Evolutionary conservation across 768 basidiomycete genomes (phyloP).

Genomic region (Leccinum pellstonianum): DNA sequence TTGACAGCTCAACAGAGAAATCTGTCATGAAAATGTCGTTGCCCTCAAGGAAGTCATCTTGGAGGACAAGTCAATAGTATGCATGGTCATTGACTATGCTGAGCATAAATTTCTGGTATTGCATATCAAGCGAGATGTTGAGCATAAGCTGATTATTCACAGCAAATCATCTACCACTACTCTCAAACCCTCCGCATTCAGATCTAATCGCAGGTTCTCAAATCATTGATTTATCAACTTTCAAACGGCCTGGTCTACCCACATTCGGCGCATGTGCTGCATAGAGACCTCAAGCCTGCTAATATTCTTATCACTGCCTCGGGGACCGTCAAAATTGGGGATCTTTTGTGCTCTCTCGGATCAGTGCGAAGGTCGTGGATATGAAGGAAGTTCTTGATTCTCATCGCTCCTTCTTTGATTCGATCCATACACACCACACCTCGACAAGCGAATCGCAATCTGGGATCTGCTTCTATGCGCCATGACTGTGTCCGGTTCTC

Average conservation of each 20-base stretch:
- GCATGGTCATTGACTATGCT: conserved; percentile 99
- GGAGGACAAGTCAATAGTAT: conserved; percentile 95
- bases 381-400: conserved; percentile 51
- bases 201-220: conserved; percentile 78
- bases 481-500: conserved; percentile 74
- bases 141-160: not conserved
- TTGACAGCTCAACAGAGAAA: conserved; percentile 79
- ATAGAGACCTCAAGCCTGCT: conserved; percentile 97
- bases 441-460: too few relatives aligned
- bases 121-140: not conserved
- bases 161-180: conserved; percentile 99
- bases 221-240: conserved; percentile 92
- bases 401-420: conserved; percentile 56
- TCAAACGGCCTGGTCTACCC: conserved; percentile 93
- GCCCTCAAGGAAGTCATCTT: conserved; percentile 92
- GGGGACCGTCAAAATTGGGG: conserved; percentile 97
- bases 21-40: conserved; percentile 87
- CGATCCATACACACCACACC: conserved; percentile 38
- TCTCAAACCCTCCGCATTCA: conserved; percentile 81
- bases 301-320: conserved; percentile 92
- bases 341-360: conserved; percentile 81
- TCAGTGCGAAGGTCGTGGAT: conserved; percentile 45
- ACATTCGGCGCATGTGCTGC: conserved; percentile 91
- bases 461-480: conserved; percentile 54
- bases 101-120: conserved; percentile 94